Base-by-base conservation (phyloP, 495 filamentous ascomycete species). In the Trypethelium eluteriae region DNA sequence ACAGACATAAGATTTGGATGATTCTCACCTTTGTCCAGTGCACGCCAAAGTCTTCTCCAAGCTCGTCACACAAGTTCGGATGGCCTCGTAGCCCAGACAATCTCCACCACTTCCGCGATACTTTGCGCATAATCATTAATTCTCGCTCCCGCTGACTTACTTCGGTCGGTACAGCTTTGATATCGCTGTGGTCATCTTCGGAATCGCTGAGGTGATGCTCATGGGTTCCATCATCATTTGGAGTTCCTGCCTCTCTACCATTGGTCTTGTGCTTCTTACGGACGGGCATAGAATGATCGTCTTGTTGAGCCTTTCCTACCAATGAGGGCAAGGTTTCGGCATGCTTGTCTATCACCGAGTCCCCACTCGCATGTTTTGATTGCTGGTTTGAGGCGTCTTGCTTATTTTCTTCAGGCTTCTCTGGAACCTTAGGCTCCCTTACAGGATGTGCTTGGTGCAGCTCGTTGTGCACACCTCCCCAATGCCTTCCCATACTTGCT, bases 91-190 rank as follows among this genome's bases (percentile, higher is more conserved):
- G 77, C 0, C 86, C 84, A 0, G 88, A 86, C 46, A 87, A 69
- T 9, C 85, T 80, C 75, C 88, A 89, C 92, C 92, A 96, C 73
- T 90, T 91, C 18, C 76, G 76, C 62, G 86, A 84, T 3, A 85
- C 84, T 41, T 82, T 81, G 9, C 88, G 81, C 62, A 77, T 73
- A 59, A 79, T 66, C 3, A 68, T 38, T 36, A 71, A 39, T 65
- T 79, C 76, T 25, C 67, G 63, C 69, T 74, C 70, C 18, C 62
- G 46, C 65, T 62, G 12, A 12, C 49, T 71, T 3, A 67, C 64
- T 36, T 41, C 49, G 10, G 64, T 71, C 32, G 62, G 50, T 46
- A 70, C 67, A 16, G 67, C 44, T n/a, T 65, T 66, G 0, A 68
- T 16, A 2, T 81, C 79, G 76, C 62, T 76, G 59, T 83, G 74